Conservation (phyloP, 2,329 filamentous ascomycete genomes). For the Sporothrix inflata region DNA sequence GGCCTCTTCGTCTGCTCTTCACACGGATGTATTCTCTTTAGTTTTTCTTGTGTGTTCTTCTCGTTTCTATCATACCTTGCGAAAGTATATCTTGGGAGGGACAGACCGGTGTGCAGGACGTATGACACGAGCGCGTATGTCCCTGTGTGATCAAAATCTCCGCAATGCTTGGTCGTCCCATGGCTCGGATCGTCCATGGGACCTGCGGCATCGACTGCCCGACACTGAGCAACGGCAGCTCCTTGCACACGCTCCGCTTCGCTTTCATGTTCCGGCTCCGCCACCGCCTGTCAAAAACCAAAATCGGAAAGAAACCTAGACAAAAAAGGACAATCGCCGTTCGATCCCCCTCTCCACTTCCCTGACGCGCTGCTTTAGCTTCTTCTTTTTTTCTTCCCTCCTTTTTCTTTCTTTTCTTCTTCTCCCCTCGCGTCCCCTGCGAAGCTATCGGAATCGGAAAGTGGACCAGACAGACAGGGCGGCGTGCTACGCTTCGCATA, state of each 20-base stretch:
- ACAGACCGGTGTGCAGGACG: background rate
- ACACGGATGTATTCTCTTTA: no score
- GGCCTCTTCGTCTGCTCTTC: no score
- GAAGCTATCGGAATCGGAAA: constrained; percentile 7
- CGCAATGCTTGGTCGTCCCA: background rate
- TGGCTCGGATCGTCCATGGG: background rate
- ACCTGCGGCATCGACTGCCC: background rate
- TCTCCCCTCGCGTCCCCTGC: background rate
- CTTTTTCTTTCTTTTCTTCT: background rate
- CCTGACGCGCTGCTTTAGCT: no score
- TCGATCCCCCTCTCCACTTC: background rate
- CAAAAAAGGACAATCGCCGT: background rate
- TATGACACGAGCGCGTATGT: background rate
- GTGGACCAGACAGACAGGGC: background rate
- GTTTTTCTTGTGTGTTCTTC: background rate
- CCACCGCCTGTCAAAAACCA: background rate
- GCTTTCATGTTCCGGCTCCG: background rate
- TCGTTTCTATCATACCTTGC: background rate
- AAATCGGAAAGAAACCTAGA: background rate
- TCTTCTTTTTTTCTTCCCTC: background rate
- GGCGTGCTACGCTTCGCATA: background rate
- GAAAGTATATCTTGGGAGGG: background rate
- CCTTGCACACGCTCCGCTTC: background rate
- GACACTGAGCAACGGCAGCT: background rate
- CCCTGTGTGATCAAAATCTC: background rate